Base-by-base conservation (phyloP, 2,329 filamentous ascomycete species). In the Aspergillus pseudoglaucus region DNA sequence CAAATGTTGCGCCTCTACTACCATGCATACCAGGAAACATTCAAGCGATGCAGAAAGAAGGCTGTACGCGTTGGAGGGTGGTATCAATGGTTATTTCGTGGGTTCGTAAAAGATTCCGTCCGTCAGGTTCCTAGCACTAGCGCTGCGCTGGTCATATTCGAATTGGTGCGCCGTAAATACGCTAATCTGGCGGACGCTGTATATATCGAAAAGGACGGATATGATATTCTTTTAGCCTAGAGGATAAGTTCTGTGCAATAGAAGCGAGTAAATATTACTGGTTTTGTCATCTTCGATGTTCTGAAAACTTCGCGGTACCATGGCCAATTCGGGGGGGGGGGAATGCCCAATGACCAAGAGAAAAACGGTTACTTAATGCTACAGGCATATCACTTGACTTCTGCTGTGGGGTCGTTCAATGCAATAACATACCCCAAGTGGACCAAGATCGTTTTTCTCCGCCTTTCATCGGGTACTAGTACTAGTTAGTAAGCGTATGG, bases 81-180 rank as follows among this genome's bases (percentile, higher is more conserved):
- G 74, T 57, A 72, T 40, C 65, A 57, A 14, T 84, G 80, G 72
- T 64, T 84, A 2, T 84, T 78, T 58, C 67, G 69, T 40, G 78
- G 76, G 23, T 84, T 84, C 58, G 68, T 79, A 57, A 68, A 70
- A 58, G 75, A 67, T 47, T 81, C 80, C 0, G 66, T 84, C 32
- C 71, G 77, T 27, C 81, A 83, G 59, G 77, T 82, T 10, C 82
- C 82, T 2, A 83, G 80, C 54, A 84, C 82, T 2, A 81, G 78
- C 53, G 80, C 81, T 1, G 82, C 80, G 0, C 64, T 85, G 45
- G 79, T 85, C 47, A 81, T 83, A 3, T 85, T 85, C 55, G 82
- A 85, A 61, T 61, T 84, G 30, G 76, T 84, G 35, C 67, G 82
- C 45, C 69, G 81, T 44, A 82, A 81, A 60, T 84, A 83, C 60